These are phyloP conservation scores for Arbutus unedo DNA, from an alignment of 148 eudicot species.

Conservation along the genomic window DNA sequence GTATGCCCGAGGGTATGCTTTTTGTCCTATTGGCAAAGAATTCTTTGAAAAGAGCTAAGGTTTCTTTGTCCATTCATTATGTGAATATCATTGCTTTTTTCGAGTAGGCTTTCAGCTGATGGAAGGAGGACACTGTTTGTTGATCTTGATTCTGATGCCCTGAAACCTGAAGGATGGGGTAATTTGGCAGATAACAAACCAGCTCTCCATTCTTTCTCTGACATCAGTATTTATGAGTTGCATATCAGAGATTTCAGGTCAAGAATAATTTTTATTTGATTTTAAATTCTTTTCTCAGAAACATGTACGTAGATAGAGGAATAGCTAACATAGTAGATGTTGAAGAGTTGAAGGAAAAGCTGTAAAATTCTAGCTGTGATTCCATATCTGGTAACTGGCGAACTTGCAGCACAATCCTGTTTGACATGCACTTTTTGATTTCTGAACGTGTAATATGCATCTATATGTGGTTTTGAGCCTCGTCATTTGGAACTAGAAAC, in stretches of 20 bases:
- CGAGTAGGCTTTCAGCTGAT: constrained; percentile 69
- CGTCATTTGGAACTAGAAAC: not conserved
- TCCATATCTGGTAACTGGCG: not conserved
- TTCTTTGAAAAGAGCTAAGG: not conserved
- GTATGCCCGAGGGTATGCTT: constrained; percentile 92
- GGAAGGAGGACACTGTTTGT: constrained; percentile 72
- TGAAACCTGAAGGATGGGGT: constrained; percentile 91
- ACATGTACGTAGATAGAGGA: not conserved
- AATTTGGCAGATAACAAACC: constrained; percentile 74
- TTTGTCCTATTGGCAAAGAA: constrained; percentile 10
- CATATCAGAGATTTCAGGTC: constrained; percentile 98
- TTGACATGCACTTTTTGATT: not conserved
- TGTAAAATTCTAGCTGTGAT: not conserved
- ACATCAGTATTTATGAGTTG: constrained; percentile 87
- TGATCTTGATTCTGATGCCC: constrained; percentile 61
- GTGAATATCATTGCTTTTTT: constrained; percentile 15
- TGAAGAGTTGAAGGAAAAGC: not conserved
- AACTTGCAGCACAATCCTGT: not conserved
- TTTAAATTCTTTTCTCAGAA: not conserved
- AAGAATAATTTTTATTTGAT: not conserved
- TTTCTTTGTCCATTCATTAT: constrained; percentile 10
- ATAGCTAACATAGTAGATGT: not conserved
- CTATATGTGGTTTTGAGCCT: not conserved
- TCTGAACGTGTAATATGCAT: not conserved
- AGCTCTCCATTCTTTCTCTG: constrained; percentile 62